Conservation (phyloP, 352 stramenopile genomes). For the Globisporangium nagaii region DNA sequence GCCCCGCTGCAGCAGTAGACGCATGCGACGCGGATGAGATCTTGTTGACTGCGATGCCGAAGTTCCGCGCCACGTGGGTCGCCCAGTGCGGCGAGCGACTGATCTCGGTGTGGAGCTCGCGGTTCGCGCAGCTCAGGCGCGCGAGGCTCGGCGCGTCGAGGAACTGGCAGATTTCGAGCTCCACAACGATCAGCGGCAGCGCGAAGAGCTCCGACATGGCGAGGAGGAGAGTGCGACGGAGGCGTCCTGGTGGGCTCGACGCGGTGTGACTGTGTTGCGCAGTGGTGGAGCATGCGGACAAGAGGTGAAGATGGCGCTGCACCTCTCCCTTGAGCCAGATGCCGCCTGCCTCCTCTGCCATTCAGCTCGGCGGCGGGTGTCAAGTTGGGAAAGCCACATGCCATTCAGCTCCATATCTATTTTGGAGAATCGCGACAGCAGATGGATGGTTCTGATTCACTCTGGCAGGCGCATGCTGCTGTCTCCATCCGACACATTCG, state of each 20-base stretch:
- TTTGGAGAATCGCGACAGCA: not conserved
- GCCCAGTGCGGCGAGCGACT: constrained; percentile 29
- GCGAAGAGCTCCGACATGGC: constrained; percentile 16
- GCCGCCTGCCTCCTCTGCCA: not conserved
- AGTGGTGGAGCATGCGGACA: too few species aligned
- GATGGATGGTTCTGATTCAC: constrained; percentile 2
- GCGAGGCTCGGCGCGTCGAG: constrained; percentile 33
- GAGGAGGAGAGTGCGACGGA: not conserved
- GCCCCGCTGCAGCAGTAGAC: not conserved
- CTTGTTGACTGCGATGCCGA: constrained; percentile 32
- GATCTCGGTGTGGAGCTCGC: constrained; percentile 26
- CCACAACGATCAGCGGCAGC: constrained; percentile 31
- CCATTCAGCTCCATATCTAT: constrained; percentile 1
- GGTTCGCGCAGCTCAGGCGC: constrained; percentile 29
- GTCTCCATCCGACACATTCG: too few species aligned
- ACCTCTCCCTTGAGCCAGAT: too few species aligned
- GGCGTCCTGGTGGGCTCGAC: not conserved
- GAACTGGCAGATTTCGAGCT: constrained; percentile 37
- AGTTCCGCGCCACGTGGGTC: constrained; percentile 29
- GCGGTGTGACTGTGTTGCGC: too few species aligned
- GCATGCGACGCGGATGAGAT: not conserved
- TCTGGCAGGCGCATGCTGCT: not conserved
- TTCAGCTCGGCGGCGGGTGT: not conserved
- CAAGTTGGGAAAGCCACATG: too few species aligned
- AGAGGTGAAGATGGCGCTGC: too few species aligned